phyloP scores from a whole-genome alignment of 2,329 filamentous ascomycete genomes.

The Thelonectria rubi region DNA sequence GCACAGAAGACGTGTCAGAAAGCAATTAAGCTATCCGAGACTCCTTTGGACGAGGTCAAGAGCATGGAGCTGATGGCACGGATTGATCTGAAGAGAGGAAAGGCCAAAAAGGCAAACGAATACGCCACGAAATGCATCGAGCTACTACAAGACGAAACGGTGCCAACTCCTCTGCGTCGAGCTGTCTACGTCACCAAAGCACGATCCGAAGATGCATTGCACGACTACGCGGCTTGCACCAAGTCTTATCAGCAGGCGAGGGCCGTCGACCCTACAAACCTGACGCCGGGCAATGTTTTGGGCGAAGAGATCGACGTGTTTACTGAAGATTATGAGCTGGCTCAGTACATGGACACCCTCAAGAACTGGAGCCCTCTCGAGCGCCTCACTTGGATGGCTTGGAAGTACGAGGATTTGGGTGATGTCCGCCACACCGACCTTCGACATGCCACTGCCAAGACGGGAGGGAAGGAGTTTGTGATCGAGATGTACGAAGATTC shows the following conservation, averaged over 20 bases:
- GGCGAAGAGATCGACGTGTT: constrained; percentile 35
- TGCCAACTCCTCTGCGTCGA: constrained; percentile 28
- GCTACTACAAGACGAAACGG: constrained; percentile 16
- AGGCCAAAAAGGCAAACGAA: constrained; percentile 28
- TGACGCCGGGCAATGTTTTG: constrained; percentile 33
- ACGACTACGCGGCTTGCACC: constrained; percentile 23
- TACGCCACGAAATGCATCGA: constrained; percentile 14
- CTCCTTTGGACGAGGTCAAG: constrained; percentile 30
- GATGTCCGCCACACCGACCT: constrained; percentile 19
- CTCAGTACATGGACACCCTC: constrained; percentile 28
- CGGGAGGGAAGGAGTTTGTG: constrained; percentile 36
- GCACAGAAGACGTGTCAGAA: constrained; percentile 33
- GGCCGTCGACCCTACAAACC: constrained; percentile 29
- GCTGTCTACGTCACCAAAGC: constrained; percentile 33
- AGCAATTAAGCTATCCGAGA: constrained; percentile 21
- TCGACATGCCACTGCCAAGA: constrained; percentile 28
- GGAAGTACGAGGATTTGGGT: constrained; percentile 24
- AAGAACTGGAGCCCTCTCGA: constrained; percentile 41
- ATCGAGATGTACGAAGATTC: constrained; percentile 37
- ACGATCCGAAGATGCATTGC: constrained; percentile 23
- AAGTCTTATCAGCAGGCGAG: constrained; percentile 31
- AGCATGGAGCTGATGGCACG: constrained; percentile 27
- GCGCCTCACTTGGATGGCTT: constrained; percentile 41
- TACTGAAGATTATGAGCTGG: constrained; percentile 21
- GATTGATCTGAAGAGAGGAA: constrained; percentile 22